Base-by-base conservation (phyloP, 2,329 filamentous ascomycete species). In the Calonectria leucothoes region DNA sequence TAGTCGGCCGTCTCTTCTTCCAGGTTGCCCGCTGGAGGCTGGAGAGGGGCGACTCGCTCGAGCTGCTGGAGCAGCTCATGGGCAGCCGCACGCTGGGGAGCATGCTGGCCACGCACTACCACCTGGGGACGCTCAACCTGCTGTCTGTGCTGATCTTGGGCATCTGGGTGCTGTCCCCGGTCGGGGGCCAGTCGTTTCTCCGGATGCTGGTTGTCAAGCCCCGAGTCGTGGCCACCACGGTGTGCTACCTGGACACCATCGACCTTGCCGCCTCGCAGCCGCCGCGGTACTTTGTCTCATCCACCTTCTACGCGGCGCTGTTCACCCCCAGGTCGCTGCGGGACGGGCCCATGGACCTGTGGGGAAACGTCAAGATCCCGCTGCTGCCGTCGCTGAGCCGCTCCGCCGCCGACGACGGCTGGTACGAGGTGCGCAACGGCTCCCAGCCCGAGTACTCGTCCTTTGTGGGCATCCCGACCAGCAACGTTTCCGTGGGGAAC, bases 331-430 rank as follows among this genome's bases (percentile, higher is more conserved):
- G 0, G 6, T 20, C 42, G 6, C 52, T 23, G 1, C 64, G 71
- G 4, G 12, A 7, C 1, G 27, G 66, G 12, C 2, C 65, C 0
- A 71, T 76, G 69, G 69, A 76, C 14, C 3, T 71, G 1, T 77
- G 69, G 69, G 65, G 74, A 6, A 74, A 76, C 14, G 52, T 73
- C 23, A 74, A 73, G 11, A 73, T 77, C 1, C 75, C 72, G 0
- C 61, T 70, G 2, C 59, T 75, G 0, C 27, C 42, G n/a, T 65
- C 20, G 3, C 37, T 20, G 17, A 7, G 6, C 17, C 51, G 48
- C 12, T 49, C 7, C 14, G 23, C 7, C 14, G 23, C 27, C 1
- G 48, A 61, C 17, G 0, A 7, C 5, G 39, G 39, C 17, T 70
- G 66, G 69, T 33, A 49, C 10, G 31, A 61, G 4, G 14, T 67